Evolutionary conservation across 192 early-diverging fungal genomes (phyloP).

Genomic region (Mortierella antarctica): DNA sequence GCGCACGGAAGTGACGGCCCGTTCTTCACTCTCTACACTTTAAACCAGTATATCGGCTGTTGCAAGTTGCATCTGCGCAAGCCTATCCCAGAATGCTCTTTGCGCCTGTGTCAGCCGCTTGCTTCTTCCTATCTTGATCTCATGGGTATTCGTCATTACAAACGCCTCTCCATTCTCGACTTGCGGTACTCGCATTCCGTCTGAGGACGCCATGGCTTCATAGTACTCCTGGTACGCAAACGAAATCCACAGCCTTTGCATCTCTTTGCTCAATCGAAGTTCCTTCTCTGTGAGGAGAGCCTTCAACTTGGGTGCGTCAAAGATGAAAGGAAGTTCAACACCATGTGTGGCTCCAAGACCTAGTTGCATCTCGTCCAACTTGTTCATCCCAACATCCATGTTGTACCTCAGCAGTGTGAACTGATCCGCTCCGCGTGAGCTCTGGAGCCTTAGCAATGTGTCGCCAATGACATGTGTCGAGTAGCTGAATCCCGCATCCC

Average conservation of each 20-base stretch:
- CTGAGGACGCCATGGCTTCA: no score
- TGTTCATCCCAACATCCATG: slow-evolving; percentile 9
- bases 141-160: no score
- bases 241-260: slow-evolving; percentile 25
- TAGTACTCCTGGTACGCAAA: slow-evolving; percentile 17
- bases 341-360: slow-evolving; percentile 22
- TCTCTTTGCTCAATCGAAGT: slow-evolving; percentile 5
- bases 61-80: no score
- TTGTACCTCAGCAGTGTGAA: slow-evolving; percentile 5
- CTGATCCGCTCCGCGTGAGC: neutral
- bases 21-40: no score
- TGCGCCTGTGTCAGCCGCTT: no score
- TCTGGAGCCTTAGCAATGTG: neutral
- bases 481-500: slow-evolving; percentile 11
- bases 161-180: no score
- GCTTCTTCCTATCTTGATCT: no score
- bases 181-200: no score
- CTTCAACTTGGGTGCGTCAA: slow-evolving; percentile 11
- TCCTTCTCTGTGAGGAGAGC: slow-evolving; percentile 4
- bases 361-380: neutral
- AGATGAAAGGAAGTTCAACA: slow-evolving; percentile 20
- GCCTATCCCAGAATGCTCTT: no score
- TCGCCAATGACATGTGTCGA: neutral
- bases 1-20: no score
- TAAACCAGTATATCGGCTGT: no score